Evolutionary conservation across 305 asterid species (phyloP), one percentile per base, ranked within the genome.

Genomic region (Nicotiana rustica): DNA sequence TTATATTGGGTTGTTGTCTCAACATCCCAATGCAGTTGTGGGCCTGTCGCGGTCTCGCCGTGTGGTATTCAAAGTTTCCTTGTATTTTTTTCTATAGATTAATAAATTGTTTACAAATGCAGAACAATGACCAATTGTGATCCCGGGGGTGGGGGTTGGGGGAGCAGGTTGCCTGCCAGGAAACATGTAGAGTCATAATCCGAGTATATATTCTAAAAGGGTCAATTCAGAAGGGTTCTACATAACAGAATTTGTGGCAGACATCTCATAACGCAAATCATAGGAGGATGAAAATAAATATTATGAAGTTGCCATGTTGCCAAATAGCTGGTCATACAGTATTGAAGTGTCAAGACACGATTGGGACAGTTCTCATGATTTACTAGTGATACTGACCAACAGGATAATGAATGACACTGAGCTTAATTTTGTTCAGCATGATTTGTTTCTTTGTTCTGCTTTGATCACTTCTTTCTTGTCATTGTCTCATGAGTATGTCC

Each of bases 231-330:
- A 4, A 35, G 6, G 38, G 6, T 35, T 35, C 38, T 35, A 35
- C 38, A 35, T 35, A 35, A 36, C 47, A 41, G 47, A 41, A 41
- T 7, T 38, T 41, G 0, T 18, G 31, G 33, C 44, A 38, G 57
- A 69, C n/a, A 17, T 69, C 77, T 29, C 57, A 69, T 36, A 55
- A 69, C 18, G 17, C 57, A 18, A 69, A 69, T 69, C n/a, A 38
- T 8, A 38, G 57, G 77, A 69, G 55, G 77, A 38, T n/a, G 57
- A 38, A 10, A 69, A 55, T 10, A 69, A 4, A 41, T 4, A 69
- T 41, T 41, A 41, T 41, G 49, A 41, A 41, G 49, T 41, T 41
- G 49, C 0, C 49, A 41, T 41, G 49, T 41, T 41, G 49, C 49
- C 49, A 41, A 41, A 41, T 41, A 41, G 10, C 0, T 41, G 49